Base-by-base conservation (phyloP, 331 rosid genomes). In the Telfairia occidentalis region DNA sequence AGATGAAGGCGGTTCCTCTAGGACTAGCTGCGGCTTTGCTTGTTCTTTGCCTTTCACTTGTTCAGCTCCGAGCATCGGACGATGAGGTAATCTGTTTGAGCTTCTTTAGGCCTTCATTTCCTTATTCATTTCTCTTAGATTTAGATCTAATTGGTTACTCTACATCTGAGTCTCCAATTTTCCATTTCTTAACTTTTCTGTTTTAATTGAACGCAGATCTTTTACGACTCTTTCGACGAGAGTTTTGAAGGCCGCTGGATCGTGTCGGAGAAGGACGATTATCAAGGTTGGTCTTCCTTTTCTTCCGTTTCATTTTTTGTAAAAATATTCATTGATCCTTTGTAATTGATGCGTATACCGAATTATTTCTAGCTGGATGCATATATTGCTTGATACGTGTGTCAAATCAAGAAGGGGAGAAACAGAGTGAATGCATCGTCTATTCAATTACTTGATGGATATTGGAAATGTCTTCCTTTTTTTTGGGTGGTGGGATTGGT, bases 141-240 rank as follows among this genome's bases (percentile, higher is more conserved):
- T 28, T 5, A 46, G 75, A 46, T 71, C 38, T n/a, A 45, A 3
- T 42, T 2, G 40, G 1, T 1, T 69, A 5, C 26, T 34, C 16
- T 19, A 35, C 18, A 11, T 64, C 15, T 64, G 34, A n/a, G 11
- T 1, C 19, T 40, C 19, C 24, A n/a, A 50, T n/a, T 16, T 50
- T 50, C 0, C 9, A n/a, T 50, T 5, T 50, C 57, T 50, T 10
- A n/a, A 28, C 23, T 32, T 29, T 71, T 71, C n/a, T 71, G 29
- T 28, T 71, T 43, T 26, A 13, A 4, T 71, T 28, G 75, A 28
- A 59, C 29, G 76, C 58, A 95, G 99, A 87, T 89, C 76, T 87
- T 88, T 50, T 95, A 90, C 89, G 99, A 95, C 21, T 86, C 99
- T 4, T 95, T 95, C 76, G 97, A 92, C 16, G 91, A 88, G 28